A percentile compares a stretch with the other conserved stretches of the same genome.
These are phyloP conservation scores for Lonicera japonica DNA, from an alignment of 129 eudicot species.

Conservation along the genomic window DNA sequence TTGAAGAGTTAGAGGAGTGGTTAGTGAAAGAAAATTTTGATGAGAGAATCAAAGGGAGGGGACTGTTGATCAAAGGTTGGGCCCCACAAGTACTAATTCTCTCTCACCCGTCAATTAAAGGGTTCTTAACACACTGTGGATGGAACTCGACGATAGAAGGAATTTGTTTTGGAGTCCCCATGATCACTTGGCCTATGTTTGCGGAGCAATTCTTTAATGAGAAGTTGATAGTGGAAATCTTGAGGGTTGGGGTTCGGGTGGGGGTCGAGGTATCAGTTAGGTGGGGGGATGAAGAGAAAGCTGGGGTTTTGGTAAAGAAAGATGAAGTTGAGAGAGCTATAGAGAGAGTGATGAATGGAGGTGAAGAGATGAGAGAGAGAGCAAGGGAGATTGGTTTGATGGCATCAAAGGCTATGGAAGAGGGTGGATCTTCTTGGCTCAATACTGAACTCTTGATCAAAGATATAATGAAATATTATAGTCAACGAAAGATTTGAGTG, in stretches of 20 bases:
- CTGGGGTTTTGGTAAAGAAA: conserved; percentile 20
- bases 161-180: conserved; percentile 19
- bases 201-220: conserved; percentile 25
- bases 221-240: conserved; percentile 10
- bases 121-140: conserved; percentile 28
- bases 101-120: conserved; percentile 21
- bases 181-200: conserved; percentile 32
- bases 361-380: conserved; percentile 23
- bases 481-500: background rate
- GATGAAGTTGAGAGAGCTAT: conserved; percentile 22
- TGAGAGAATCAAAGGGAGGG: conserved; percentile 20
- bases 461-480: conserved; percentile 17
- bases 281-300: conserved; percentile 36
- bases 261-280: conserved; percentile 17
- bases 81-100: conserved; percentile 24
- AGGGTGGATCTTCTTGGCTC: conserved; percentile 28
- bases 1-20: conserved; percentile 16
- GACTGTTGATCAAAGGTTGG: conserved; percentile 25
- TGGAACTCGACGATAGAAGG: conserved; percentile 33
- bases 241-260: conserved; percentile 10
- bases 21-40: conserved; percentile 12
- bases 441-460: conserved; percentile 28
- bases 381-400: conserved; percentile 23
- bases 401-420: conserved; percentile 29
- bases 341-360: conserved; percentile 31